Conservation (phyloP, 1,284 basidiomycete genomes). For the Fistulina hepatica region DNA sequence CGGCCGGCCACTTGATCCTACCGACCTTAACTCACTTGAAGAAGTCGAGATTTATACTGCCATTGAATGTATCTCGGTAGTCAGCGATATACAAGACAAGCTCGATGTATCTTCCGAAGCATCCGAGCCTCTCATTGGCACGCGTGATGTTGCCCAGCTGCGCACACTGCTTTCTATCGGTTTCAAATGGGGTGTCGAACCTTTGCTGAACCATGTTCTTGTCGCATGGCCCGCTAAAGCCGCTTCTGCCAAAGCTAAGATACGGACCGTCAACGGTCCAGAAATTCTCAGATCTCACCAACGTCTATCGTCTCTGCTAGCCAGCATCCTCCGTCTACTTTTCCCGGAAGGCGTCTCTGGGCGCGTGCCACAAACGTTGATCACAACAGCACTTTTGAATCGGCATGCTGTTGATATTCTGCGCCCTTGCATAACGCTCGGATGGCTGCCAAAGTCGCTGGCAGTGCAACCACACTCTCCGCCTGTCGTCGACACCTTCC, state of each 20-base stretch:
- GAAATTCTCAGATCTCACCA: too few relatives aligned
- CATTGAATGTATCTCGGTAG: too few relatives aligned
- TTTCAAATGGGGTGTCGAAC: constrained; percentile 60
- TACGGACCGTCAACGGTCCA: too few relatives aligned
- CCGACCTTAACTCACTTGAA: too few relatives aligned
- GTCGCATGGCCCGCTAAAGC: constrained; percentile 32
- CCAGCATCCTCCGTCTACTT: constrained; percentile 36
- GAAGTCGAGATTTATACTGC: too few relatives aligned
- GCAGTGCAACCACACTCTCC: too few relatives aligned
- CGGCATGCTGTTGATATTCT: constrained; percentile 48
- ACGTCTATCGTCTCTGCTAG: constrained; percentile 30
- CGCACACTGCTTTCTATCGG: constrained; percentile 53
- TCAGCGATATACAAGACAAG: too few relatives aligned
- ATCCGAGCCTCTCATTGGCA: constrained; percentile 41
- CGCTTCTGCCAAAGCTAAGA: constrained; percentile 28
- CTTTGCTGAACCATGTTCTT: constrained; percentile 34
- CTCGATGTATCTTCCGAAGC: constrained; percentile 7
- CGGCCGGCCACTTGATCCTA: too few relatives aligned
- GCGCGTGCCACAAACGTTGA: constrained; percentile 39
- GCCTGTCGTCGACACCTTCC: constrained; percentile 26
- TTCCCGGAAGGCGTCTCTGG: constrained; percentile 40
- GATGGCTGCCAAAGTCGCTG: constrained; percentile 54
- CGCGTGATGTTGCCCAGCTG: constrained; percentile 51
- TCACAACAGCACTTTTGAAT: constrained; percentile 50
- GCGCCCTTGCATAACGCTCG: constrained; percentile 46